Evolutionary conservation across 2,329 filamentous ascomycete genomes (phyloP).

Genomic region (Phaeophleospora eucalypticola): DNA sequence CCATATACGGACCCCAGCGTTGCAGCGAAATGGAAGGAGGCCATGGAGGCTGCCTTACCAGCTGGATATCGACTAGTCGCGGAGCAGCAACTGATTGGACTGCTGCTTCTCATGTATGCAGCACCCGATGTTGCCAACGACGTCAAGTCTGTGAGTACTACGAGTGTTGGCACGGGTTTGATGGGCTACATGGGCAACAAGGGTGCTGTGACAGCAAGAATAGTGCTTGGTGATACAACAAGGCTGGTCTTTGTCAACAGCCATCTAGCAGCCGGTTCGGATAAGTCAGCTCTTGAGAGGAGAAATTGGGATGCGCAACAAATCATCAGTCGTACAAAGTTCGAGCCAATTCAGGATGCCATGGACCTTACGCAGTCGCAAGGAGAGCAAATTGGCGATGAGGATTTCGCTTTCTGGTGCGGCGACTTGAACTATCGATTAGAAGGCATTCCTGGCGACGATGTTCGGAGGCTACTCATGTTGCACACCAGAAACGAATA

Average conservation of each 20-base stretch:
- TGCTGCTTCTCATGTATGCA: constrained; percentile 81
- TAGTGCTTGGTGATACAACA: constrained; percentile 86
- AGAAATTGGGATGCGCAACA: constrained; percentile 87
- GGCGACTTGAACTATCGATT: constrained; percentile 94
- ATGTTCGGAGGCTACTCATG: constrained; percentile 78
- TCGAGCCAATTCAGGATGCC: constrained; percentile 65
- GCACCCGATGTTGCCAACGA: constrained; percentile 69
- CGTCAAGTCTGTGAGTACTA: constrained; percentile 76
- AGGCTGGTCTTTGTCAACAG: constrained; percentile 85
- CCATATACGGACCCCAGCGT: constrained; percentile 69
- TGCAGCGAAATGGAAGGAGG: constrained; percentile 74
- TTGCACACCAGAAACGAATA: constrained; percentile 80
- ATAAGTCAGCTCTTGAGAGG: constrained; percentile 71
- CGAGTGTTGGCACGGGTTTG: constrained; percentile 80
- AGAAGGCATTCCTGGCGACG: constrained; percentile 80
- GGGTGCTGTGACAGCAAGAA: constrained; percentile 74
- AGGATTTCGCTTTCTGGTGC: constrained; percentile 94
- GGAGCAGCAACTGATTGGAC: constrained; percentile 79
- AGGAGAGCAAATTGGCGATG: constrained; percentile 74
- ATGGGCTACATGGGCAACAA: constrained; percentile 97
- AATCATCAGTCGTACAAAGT: constrained; percentile 70
- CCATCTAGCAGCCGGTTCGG: constrained; percentile 82
- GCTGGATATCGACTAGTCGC: constrained; percentile 70
- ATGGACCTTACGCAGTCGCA: constrained; percentile 56
- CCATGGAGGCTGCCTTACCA: constrained; percentile 70